Evolutionary conservation across 345 rosid genomes (phyloP), one percentile per base, ranked within the genome.

Genomic region (Psidium friedrichsthalianum): DNA sequence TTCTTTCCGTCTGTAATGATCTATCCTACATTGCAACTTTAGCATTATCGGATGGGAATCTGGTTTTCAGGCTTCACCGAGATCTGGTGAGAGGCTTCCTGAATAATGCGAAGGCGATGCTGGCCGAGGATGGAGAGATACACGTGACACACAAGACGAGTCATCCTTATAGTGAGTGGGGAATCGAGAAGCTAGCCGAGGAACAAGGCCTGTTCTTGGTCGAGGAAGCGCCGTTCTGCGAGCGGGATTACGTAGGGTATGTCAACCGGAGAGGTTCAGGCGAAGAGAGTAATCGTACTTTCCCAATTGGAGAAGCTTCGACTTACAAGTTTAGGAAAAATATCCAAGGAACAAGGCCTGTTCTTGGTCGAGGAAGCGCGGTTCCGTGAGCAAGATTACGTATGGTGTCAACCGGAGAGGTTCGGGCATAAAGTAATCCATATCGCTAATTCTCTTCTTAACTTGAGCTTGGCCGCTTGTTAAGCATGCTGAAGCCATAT

Each of bases 91-190:
- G 84, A 84, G 93, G 92, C 2, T 95, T 95, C 83, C 83, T 95
- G 55, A 85, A 51, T 54, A 95, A 83, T 85, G 94, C 95, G 12
- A 83, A 76, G 49, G 24, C 82, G 74, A 82, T 94, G 88, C 61
- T 94, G 58, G 40, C 74, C 9, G 85, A 80, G 25, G 85, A 87
- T 21, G 95, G 96, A 13, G 95, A 95, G 85, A 88, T 92, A 51
- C 96, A 94, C 57, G 88, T 93, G 55, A 86, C 93, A 21, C 95
- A 92, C 85, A 92, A 92, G 85, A 92, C 90, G 1, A 85, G 87
- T 29, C 55, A 90, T 82, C 96, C 95, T 29, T 95, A 88, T 80
- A 51, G 52, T 6, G 21, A 11, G 25, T 94, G 95, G 97, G 84
- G 91, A 58, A 86, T 92, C 40, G 85, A 47, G 87, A 29, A 64